A percentile compares a stretch with the other conserved stretches of the same genome.
Conservation (phyloP, 345 rosid species). For the Microthlaspi erraticum region DNA sequence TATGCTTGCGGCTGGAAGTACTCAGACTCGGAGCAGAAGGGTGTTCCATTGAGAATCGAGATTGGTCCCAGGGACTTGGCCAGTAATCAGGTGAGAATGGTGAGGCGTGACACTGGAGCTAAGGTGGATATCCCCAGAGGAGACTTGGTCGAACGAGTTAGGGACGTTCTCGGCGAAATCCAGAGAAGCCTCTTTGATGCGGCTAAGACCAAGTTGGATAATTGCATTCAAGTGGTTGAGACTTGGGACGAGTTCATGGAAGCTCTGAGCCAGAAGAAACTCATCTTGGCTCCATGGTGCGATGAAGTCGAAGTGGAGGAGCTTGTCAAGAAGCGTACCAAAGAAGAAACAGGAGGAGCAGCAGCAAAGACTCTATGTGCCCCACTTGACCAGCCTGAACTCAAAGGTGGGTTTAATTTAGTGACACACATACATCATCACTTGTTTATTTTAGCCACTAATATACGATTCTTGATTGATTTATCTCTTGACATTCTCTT, state of each 20-base stretch:
- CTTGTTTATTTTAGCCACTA: too few relatives aligned
- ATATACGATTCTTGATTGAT: too few relatives aligned
- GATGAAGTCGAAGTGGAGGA: constrained; percentile 61
- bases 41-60: background rate
- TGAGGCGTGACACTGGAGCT: constrained; percentile 74
- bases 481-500: background rate
- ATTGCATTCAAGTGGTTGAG: constrained; percentile 56
- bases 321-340: background rate
- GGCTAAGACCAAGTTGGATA: constrained; percentile 65
- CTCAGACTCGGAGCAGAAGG: background rate
- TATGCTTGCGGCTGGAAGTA: background rate
- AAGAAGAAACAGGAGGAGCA: background rate
- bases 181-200: constrained; percentile 58
- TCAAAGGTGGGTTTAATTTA: background rate
- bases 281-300: constrained; percentile 92
- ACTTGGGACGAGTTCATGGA: constrained; percentile 80
- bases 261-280: constrained; percentile 65
- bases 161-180: constrained; percentile 52
- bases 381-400: background rate
- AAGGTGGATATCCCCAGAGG: constrained; percentile 59
- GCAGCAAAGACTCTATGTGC: background rate
- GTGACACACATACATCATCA: too few relatives aligned
- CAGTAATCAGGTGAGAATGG: constrained; percentile 59
- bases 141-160: constrained; percentile 58
- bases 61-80: background rate